phyloP scores from a whole-genome alignment of 306 rosid genomes.

The Medicago arabica region DNA sequence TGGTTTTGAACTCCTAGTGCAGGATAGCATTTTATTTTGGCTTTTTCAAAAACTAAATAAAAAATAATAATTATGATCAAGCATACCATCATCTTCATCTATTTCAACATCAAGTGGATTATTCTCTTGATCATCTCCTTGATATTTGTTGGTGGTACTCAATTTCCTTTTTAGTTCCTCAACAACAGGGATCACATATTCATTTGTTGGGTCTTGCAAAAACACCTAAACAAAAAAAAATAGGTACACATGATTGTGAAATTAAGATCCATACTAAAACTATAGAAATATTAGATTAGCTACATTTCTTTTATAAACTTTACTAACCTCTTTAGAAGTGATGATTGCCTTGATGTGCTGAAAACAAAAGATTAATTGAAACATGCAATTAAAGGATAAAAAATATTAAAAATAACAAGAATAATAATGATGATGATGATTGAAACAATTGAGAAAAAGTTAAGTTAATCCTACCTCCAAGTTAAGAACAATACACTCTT shows the following conservation, averaged over 20 bases:
- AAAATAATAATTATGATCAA: neutral
- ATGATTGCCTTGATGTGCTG: constrained; percentile 83
- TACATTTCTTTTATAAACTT: neutral
- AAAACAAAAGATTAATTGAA: constrained; percentile 13
- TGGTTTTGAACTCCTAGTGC: too few relatives aligned
- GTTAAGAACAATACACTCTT: constrained; percentile 66
- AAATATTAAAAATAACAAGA: too few relatives aligned
- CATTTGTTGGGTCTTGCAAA: constrained; percentile 67
- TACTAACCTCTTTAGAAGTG: constrained; percentile 75
- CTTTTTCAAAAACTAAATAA: too few relatives aligned
- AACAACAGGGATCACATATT: constrained; percentile 66
- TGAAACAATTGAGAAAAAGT: neutral
- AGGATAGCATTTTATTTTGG: too few relatives aligned
- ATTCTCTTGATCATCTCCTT: constrained; percentile 41
- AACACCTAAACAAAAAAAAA: constrained; percentile 52
- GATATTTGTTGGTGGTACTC: constrained; percentile 33
- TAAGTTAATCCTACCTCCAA: constrained; percentile 51
- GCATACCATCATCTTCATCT: constrained; percentile 69
- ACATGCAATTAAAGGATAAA: neutral
- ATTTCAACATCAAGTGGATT: constrained; percentile 49
- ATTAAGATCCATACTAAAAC: neutral
- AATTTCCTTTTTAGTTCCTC: constrained; percentile 68
- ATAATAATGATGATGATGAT: too few relatives aligned
- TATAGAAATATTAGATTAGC: neutral
- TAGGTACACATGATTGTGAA: neutral